Percentiles rank a stretch among this genome's conserved stretches.
Evolutionary conservation across 208 protist genomes (phyloP).

Genomic region (Leishmania arabica): DNA sequence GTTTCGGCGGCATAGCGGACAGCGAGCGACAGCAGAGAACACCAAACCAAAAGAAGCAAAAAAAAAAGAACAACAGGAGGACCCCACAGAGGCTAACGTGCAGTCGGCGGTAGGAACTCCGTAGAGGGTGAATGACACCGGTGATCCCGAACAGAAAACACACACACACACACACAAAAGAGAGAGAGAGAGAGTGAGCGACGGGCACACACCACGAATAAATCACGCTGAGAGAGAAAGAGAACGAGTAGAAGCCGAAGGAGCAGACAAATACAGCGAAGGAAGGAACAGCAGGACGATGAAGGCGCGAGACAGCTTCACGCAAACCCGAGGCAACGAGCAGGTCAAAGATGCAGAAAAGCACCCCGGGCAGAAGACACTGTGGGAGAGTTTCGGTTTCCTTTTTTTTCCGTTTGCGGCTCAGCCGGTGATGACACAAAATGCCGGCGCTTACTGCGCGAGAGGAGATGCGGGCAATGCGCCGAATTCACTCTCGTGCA

Average conservation of each 20-base stretch:
- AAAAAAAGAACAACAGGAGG: constrained; percentile 9
- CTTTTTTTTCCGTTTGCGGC: background rate
- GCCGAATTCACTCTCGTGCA: background rate
- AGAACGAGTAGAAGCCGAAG: background rate
- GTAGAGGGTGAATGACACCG: background rate
- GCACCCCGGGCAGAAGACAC: background rate
- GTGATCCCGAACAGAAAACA: background rate
- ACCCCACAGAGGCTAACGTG: background rate
- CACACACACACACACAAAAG: background rate
- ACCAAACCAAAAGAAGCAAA: constrained; percentile 15
- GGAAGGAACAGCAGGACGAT: background rate
- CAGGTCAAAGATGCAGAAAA: background rate
- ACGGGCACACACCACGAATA: background rate
- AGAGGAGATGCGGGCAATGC: background rate
- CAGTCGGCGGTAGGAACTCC: background rate
- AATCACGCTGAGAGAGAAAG: background rate
- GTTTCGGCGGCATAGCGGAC: constrained; percentile 68
- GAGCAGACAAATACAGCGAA: background rate
- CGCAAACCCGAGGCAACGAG: background rate
- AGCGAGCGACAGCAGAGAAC: background rate
- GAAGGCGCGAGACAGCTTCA: background rate
- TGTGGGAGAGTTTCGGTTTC: background rate
- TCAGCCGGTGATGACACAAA: background rate
- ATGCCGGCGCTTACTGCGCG: too few relatives aligned
- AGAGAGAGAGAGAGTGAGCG: background rate